These are phyloP conservation scores for Steccherinum ochraceum DNA, from an alignment of 768 basidiomycete genomes.

Conservation along the genomic window DNA sequence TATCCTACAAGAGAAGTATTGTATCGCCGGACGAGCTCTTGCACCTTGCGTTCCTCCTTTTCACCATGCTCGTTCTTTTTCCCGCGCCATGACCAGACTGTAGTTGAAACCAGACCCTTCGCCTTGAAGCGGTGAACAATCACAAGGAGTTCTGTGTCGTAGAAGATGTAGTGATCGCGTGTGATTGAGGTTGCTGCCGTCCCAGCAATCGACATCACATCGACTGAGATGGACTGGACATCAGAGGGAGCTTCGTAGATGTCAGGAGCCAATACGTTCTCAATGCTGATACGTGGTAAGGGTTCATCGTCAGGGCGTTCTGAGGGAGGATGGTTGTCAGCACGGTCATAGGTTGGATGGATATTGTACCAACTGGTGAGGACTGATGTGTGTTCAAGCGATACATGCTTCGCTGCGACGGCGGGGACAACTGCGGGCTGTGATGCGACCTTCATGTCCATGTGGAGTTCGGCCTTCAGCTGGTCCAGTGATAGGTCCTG, in stretches of 20 bases:
- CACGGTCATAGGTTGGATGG: too few relatives aligned
- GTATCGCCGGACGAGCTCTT: constrained; percentile 69
- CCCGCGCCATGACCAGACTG: constrained; percentile 76
- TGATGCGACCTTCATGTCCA: too few relatives aligned
- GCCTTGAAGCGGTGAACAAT: constrained; percentile 68
- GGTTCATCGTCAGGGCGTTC: constrained; percentile 33
- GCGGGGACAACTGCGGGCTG: too few relatives aligned
- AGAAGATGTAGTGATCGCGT: constrained; percentile 49
- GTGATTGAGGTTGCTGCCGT: constrained; percentile 40
- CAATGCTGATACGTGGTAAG: constrained; percentile 44
- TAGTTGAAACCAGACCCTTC: constrained; percentile 59
- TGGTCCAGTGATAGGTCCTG: too few relatives aligned
- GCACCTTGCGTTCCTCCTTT: constrained; percentile 57
- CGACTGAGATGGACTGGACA: constrained; percentile 61
- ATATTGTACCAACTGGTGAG: too few relatives aligned
- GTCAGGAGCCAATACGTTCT: constrained; percentile 28
- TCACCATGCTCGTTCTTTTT: constrained; percentile 46
- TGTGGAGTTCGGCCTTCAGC: too few relatives aligned
- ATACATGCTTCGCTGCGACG: too few relatives aligned
- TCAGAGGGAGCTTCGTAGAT: constrained; percentile 24
- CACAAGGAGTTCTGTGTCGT: constrained; percentile 65
- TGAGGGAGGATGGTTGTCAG: constrained; percentile 13
- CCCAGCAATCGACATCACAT: constrained; percentile 56
- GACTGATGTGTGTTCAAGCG: too few relatives aligned
- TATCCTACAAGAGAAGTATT: constrained; percentile 52